phyloP scores from a whole-genome alignment of 2,329 filamentous ascomycete genomes.

The Westerdykella sp. region DNA sequence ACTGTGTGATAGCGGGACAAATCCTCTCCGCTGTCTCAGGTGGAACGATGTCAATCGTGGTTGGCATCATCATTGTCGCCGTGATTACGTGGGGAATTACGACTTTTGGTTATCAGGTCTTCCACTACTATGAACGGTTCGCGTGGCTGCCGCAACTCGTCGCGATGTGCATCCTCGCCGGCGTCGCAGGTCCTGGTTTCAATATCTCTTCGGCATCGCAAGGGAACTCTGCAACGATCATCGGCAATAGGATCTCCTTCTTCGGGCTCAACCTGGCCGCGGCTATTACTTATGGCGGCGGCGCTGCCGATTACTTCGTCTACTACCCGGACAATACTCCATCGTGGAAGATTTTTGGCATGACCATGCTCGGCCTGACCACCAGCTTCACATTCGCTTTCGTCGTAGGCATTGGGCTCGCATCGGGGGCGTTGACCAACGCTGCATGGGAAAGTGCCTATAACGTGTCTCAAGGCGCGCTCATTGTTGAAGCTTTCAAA shows the following conservation, averaged over 20 bases:
- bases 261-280: constrained; percentile 63
- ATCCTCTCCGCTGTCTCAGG: constrained; percentile 60
- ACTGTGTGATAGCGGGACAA: constrained; percentile 61
- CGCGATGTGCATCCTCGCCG: constrained; percentile 56
- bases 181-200: constrained; percentile 55
- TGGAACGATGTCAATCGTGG: constrained; percentile 55
- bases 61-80: constrained; percentile 61
- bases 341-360: constrained; percentile 48
- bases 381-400: constrained; percentile 57
- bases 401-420: constrained; percentile 57
- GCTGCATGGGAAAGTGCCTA: constrained; percentile 54
- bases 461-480: constrained; percentile 53
- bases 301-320: constrained; percentile 62
- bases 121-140: constrained; percentile 64
- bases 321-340: constrained; percentile 55
- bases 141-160: constrained; percentile 60
- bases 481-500: constrained; percentile 57
- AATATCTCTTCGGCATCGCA: constrained; percentile 48
- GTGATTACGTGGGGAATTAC: constrained; percentile 58
- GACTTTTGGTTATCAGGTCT: constrained; percentile 61
- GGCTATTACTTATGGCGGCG: constrained; percentile 57
- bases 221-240: constrained; percentile 48
- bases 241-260: constrained; percentile 58
- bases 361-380: constrained; percentile 53
- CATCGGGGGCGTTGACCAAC: constrained; percentile 49